Base-by-base conservation (phyloP, 225 moss, liverwort and hornwort genomes). In the Pseudisothecium myosuroides region DNA sequence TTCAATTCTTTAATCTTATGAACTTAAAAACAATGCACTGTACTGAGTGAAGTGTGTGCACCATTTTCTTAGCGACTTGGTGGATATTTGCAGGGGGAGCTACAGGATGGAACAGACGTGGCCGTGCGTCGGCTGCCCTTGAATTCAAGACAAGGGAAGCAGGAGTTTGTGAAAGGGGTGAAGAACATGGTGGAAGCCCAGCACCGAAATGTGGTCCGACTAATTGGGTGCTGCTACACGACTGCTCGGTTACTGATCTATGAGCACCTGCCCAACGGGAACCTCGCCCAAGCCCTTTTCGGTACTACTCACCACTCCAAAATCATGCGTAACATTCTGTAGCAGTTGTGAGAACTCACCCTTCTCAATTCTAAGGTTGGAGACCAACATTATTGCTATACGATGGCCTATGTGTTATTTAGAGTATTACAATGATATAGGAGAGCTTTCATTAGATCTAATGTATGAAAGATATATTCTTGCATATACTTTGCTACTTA, bases 141-240 rank as follows among this genome's bases (percentile, higher is more conserved):
- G 65, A 93, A 93, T 78, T 93, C 92, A 2, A 89, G 92, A 28
- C 92, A 93, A 89, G 90, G 91, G 6, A 89, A 91, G 92, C 39
- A 79, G 37, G 91, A 93, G 71, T 93, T 93, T 79, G 92, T 78
- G 29, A 91, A 89, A 58, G 92, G 92, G 72, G 92, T 93, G 86
- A 93, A 91, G 91, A 54, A 85, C 61, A 91, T 93, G 83, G 72
- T 31, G 49, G 91, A 93, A 59, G 87, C 89, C 55, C 87, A 91
- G 36, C 89, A 93, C 66, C 87, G 91, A 2, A 89, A 93, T n/a
- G 92, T 93, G 69, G 92, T 93, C 16, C 55, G 85, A 26, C 85
- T 93, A 12, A 78, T 89, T 37, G 92, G 92, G 29, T 93, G 92
- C 88, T 77, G 77, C 85, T 89, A 87, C 78, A n/a, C 65, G 10